Conservation (phyloP, 306 rosid genomes). For the Cicer yamashitae region DNA sequence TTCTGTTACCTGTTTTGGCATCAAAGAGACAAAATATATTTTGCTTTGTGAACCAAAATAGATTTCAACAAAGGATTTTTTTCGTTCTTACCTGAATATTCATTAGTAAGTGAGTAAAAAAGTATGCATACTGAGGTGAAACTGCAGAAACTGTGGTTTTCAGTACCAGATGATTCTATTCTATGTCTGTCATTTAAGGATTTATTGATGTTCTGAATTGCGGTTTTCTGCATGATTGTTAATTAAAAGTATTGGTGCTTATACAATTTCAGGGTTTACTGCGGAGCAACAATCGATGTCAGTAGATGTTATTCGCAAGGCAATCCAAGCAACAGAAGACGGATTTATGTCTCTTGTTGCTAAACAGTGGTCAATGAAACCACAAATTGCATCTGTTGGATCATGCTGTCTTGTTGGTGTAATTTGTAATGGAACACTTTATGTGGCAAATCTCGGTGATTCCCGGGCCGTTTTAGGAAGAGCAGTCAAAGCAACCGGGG, state of each 20-base stretch:
- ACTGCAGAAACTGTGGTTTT: conserved; percentile 12
- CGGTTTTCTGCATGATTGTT: neutral
- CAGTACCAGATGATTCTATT: conserved; percentile 3
- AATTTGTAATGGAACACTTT: conserved; percentile 73
- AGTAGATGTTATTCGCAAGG: conserved; percentile 80
- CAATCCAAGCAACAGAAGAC: conserved; percentile 91
- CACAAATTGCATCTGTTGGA: conserved; percentile 94
- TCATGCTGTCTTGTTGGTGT: conserved; percentile 92
- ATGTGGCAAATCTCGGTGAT: conserved; percentile 84
- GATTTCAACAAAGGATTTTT: neutral
- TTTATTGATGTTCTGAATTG: conserved; percentile 8
- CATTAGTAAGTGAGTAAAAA: conserved; percentile 16
- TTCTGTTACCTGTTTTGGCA: conserved; percentile 9
- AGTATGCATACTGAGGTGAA: conserved; percentile 5
- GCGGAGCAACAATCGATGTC: conserved; percentile 84
- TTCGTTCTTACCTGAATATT: neutral
- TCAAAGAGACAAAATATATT: neutral
- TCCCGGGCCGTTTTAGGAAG: conserved; percentile 95
- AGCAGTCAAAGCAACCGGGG: conserved; percentile 76
- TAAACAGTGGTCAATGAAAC: conserved; percentile 68
- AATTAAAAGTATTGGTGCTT: conserved; percentile 8
- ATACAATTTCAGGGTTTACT: conserved; percentile 68
- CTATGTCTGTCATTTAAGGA: neutral
- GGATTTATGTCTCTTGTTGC: conserved; percentile 78
- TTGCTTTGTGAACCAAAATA: neutral